A percentile compares a stretch with the other conserved stretches of the same genome.
Conservation (phyloP, 1,284 basidiomycete genomes). For the Microbotryum saponariae region DNA sequence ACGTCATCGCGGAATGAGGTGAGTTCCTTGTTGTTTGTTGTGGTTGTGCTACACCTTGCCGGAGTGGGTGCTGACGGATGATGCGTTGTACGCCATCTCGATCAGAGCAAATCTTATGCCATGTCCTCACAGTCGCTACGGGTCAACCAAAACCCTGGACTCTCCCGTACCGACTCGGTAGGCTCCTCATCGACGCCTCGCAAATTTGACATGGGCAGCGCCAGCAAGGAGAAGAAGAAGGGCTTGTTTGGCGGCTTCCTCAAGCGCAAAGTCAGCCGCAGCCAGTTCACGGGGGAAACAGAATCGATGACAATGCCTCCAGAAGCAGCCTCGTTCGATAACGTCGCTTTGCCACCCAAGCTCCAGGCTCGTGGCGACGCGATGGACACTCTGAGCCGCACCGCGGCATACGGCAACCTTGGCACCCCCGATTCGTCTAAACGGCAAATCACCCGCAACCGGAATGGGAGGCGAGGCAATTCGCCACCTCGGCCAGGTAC, state of each 20-base stretch:
- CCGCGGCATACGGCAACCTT: neutral
- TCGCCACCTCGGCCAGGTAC: neutral
- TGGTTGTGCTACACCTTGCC: too few species aligned
- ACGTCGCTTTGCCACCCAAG: constrained; percentile 24
- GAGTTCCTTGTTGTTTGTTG: too few species aligned
- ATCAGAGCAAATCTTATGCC: constrained; percentile 5
- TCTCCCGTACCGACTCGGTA: too few species aligned
- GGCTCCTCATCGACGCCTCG: too few species aligned
- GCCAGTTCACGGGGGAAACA: constrained; percentile 10
- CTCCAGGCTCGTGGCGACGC: constrained; percentile 32
- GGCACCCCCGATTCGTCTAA: constrained; percentile 4
- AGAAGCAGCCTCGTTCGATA: constrained; percentile 11
- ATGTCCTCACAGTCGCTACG: constrained; percentile 5
- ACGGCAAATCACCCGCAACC: constrained; percentile 4
- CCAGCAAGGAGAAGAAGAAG: constrained; percentile 21
- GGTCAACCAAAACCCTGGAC: constrained; percentile 2
- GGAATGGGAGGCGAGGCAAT: neutral
- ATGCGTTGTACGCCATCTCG: neutral
- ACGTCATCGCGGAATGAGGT: too few species aligned
- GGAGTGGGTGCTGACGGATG: neutral
- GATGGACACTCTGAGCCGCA: neutral
- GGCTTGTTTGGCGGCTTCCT: constrained; percentile 21
- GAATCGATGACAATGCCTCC: neutral
- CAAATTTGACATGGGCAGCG: too few species aligned
- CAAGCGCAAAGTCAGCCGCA: constrained; percentile 15